These are phyloP conservation scores for Yamadazyma insecticola DNA, from an alignment of 805 yeast genomes.

Conservation along the genomic window DNA sequence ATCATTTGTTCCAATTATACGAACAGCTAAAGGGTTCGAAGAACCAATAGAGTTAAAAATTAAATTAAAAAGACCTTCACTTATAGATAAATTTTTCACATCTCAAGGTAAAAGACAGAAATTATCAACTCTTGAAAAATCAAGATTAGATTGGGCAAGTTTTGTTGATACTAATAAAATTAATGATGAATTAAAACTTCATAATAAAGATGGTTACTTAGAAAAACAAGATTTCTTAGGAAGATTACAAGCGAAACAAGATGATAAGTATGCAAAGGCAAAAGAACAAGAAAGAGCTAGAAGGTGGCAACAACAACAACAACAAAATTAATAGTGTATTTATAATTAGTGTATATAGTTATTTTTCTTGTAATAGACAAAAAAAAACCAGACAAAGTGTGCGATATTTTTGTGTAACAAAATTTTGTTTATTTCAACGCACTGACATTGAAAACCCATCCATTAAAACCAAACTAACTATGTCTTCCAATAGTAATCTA, in stretches of 20 bases:
- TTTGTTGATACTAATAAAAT: conserved; percentile 86
- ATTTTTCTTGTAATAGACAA: neutral
- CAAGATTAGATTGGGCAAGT: conserved; percentile 90
- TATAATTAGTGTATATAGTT: neutral
- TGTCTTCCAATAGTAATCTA: conserved; percentile 16
- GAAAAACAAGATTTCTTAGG: conserved; percentile 87
- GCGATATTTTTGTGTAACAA: too few species aligned
- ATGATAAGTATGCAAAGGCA: conserved; percentile 44
- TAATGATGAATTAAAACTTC: conserved; percentile 71
- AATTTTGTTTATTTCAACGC: too few species aligned
- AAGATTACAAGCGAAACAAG: conserved; percentile 62
- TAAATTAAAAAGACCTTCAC: conserved; percentile 67
- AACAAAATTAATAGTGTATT: neutral
- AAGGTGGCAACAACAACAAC: conserved; percentile 10
- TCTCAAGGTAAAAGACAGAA: conserved; percentile 61
- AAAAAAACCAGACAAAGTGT: too few species aligned
- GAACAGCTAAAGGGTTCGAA: conserved; percentile 25
- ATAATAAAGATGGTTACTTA: conserved; percentile 86
- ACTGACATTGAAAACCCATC: too few species aligned
- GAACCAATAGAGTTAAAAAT: conserved; percentile 41
- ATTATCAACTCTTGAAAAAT: conserved; percentile 87
- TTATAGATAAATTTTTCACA: conserved; percentile 70
- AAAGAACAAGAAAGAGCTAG: conserved; percentile 27
- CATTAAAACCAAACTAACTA: too few species aligned
- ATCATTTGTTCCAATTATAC: conserved; percentile 30